Evolutionary conservation across 1,139 yeast genomes (phyloP), one percentile per base, ranked within the genome.

Genomic region (Geotrichum phurueaensis): DNA sequence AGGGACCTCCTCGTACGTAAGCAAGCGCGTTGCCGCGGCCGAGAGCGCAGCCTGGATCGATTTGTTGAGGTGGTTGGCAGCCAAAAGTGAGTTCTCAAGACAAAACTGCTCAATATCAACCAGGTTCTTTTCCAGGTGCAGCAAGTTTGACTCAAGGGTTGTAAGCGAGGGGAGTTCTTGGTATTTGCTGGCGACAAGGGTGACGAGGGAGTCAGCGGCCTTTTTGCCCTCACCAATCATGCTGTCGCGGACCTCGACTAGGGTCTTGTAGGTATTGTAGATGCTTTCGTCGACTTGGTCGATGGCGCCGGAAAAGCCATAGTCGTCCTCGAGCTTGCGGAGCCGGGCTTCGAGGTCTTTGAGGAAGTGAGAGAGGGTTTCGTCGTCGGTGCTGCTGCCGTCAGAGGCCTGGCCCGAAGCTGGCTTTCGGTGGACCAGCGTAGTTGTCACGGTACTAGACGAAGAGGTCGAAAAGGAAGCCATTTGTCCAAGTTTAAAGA

Each of bases 1-100:
- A 1, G 99, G 99, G 58, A 94, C 77, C 72, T 94, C 96, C 70
- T 89, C 90, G 73, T 87, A 89, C 67, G 90, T 91, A 58, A 94
- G 75, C 62, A 86, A 81, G 58, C 85, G 73, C 7, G 75, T 65
- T 51, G 81, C 77, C 1, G 96, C 95, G 3, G 70, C 65, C 49
- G 65, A 64, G 6, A 77, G 66, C 4, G 80, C 79, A 10, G 64
- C 64, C 62, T 73, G 73, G n/a, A 77, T 57, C 7, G 62, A 57
- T 22, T 49, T 54, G 59, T 62, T 59, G 47, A 60, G 57, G 18
- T 53, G 58, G 47, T 57, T 65, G 13, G 74, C 69, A 12, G 62
- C 62, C 7, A 65, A 63, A 20, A 66, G 54, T 60, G 51, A 60
- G 59, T 55, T 60, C 52, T 58, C 64, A 47, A 54, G 31, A 51